Evolutionary conservation across 2,329 filamentous ascomycete species (phyloP).

Genomic region (Didymellaceae sp.): DNA sequence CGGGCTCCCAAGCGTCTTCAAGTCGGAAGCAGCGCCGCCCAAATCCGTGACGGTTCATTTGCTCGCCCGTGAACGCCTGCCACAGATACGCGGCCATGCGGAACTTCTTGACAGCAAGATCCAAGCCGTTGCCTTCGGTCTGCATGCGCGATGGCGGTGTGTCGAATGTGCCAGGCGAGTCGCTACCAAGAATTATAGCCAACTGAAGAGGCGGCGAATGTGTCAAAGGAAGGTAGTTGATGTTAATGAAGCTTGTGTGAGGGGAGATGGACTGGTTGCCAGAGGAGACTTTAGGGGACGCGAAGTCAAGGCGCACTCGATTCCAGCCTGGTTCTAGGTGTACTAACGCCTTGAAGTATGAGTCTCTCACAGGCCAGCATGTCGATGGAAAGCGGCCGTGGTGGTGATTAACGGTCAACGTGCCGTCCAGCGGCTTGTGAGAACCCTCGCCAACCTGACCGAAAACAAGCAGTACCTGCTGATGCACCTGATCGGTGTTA

Average conservation of each 20-base stretch:
- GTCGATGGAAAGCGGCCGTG: conserved; percentile 85
- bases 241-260: conserved; percentile 79
- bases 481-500: conserved; percentile 71
- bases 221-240: conserved; percentile 84
- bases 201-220: conserved; percentile 85
- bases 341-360: conserved; percentile 88
- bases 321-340: conserved; percentile 94
- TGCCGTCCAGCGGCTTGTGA: conserved; percentile 76
- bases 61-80: conserved; percentile 96
- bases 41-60: conserved; percentile 90
- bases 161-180: conserved; percentile 87
- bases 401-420: conserved; percentile 77
- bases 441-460: conserved; percentile 79
- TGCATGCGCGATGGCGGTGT: conserved; percentile 75
- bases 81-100: conserved; percentile 94
- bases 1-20: conserved; percentile 92
- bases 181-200: conserved; percentile 84
- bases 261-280: conserved; percentile 70
- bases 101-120: conserved; percentile 85
- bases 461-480: conserved; percentile 83
- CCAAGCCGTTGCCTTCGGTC: conserved; percentile 81
- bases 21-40: conserved; percentile 86
- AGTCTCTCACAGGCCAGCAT: conserved; percentile 86
- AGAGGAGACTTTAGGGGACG: conserved; percentile 78
- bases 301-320: conserved; percentile 84